Evolutionary conservation across 306 rosid species (phyloP), one percentile per base, ranked within the genome.

Genomic region (Potentilla sterilis): DNA sequence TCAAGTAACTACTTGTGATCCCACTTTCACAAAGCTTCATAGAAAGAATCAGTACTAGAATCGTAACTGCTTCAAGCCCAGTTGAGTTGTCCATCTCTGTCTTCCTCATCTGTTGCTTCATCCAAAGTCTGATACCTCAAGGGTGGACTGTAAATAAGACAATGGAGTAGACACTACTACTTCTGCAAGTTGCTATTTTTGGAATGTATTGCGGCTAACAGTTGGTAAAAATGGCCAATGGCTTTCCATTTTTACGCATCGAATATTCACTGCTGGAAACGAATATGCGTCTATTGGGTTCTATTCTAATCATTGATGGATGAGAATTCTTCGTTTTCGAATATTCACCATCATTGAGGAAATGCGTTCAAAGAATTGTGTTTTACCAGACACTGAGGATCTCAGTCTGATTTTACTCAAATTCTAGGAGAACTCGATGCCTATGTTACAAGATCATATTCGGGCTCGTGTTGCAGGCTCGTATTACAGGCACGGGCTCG

Each of bases 11-110:
- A 74, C 96, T 86, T 9, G 93, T 89, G 4, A 41, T 44, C 21
- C 96, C 88, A 21, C 90, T 91, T 68, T 86, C 72, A 68, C 90
- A 80, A 11, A 89, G 22, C 68, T 78, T 78, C 21, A 64, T 73
- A 37, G 46, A 40, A 46, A 67, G 73, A 64, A 80, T 66, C 82
- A 61, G 67, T 5, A 61, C 67, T 32, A 85, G 40, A 37, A 84
- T 28, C 79, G 83, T 52, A 35, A 55, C 67, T 32, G 81, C 77
- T 5, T 80, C 67, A 12, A 80, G 12, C 44, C 52, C 75, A 37
- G 59, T 19, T 58, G 38, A 19, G 43, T 15, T 32, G 67, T 61
- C 41, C 70, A 66, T 41, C 49, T 66, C 49, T n/a, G 49, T 66
- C 70, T 41, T 40, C 70, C 32, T 66, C 18, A 41, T 41, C 69